Evolutionary conservation across 768 basidiomycete species (phyloP).

Genomic region (Mrakia frigida): DNA sequence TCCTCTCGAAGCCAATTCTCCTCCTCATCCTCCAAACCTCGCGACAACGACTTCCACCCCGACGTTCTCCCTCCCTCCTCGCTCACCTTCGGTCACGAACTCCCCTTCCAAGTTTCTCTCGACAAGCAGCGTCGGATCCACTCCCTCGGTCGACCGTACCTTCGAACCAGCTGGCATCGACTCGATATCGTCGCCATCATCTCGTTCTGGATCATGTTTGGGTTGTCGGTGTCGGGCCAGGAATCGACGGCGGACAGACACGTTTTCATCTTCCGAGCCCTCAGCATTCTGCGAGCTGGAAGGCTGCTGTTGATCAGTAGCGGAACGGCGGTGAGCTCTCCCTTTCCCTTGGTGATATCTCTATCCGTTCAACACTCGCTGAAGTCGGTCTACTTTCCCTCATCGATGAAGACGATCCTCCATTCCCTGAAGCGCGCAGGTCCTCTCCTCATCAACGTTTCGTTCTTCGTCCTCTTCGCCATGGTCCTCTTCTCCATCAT

Average conservation of each 20-base stretch:
- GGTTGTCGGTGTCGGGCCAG: slow-evolving; percentile 59
- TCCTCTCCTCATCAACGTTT: slow-evolving; percentile 80
- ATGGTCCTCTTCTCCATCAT: slow-evolving; percentile 85
- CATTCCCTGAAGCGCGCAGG: slow-evolving; percentile 83
- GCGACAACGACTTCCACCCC: not conserved
- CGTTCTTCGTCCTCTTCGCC: slow-evolving; percentile 87
- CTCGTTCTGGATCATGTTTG: slow-evolving; percentile 80
- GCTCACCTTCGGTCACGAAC: slow-evolving; percentile 34
- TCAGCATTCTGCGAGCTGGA: slow-evolving; percentile 77
- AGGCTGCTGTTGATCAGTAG: slow-evolving; percentile 79
- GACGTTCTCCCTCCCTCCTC: not conserved
- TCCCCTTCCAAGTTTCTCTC: slow-evolving; percentile 48
- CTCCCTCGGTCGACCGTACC: slow-evolving; percentile 61
- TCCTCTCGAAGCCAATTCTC: not conserved
- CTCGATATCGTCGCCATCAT: slow-evolving; percentile 82
- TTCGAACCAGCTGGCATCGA: slow-evolving; percentile 76
- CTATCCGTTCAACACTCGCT: no score
- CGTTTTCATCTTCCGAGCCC: slow-evolving; percentile 78
- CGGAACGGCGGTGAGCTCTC: slow-evolving; percentile 74
- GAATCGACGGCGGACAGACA: slow-evolving; percentile 63
- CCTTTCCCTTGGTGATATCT: not conserved
- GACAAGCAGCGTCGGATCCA: slow-evolving; percentile 40
- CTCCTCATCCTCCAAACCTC: not conserved
- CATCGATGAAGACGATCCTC: slow-evolving; percentile 65
- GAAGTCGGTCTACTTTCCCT: not conserved